A percentile compares a stretch with the other conserved stretches of the same genome.
Evolutionary conservation across 1,284 basidiomycete species (phyloP).

Genomic region (Heimioporus retisporus): DNA sequence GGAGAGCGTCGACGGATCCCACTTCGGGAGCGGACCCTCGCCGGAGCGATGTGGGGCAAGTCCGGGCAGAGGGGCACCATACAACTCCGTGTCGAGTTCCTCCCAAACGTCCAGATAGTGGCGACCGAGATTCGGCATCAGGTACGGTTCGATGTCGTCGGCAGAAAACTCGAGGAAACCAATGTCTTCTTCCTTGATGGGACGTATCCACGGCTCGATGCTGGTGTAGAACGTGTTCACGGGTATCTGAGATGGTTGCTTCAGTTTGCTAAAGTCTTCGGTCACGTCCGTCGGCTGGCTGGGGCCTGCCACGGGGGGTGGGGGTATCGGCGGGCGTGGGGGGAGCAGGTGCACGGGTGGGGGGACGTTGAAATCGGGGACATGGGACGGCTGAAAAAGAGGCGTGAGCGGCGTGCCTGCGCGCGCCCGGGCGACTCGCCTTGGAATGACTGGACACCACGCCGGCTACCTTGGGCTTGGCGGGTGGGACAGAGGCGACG

Average conservation of each 20-base stretch:
- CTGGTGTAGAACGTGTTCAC: constrained; percentile 85
- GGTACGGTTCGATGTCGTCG: constrained; percentile 88
- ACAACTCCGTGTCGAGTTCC: constrained; percentile 82
- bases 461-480: constrained; percentile 63
- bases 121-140: constrained; percentile 88
- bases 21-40: constrained; percentile 53
- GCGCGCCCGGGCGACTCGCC: constrained; percentile 45
- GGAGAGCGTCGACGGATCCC: constrained; percentile 77
- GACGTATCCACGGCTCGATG: constrained; percentile 88
- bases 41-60: constrained; percentile 45
- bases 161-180: constrained; percentile 90
- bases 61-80: constrained; percentile 54
- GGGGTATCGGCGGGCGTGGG: constrained; percentile 72
- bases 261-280: constrained; percentile 90
- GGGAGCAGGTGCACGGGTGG: constrained; percentile 63
- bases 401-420: too few species aligned
- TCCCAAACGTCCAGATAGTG: constrained; percentile 95
- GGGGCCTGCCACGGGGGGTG: constrained; percentile 80
- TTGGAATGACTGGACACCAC: constrained; percentile 60
- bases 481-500: constrained; percentile 46
- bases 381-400: constrained; percentile 46
- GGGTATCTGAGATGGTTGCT: constrained; percentile 74
- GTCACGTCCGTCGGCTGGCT: constrained; percentile 84
- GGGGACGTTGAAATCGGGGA: constrained; percentile 71
- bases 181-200: constrained; percentile 91